A percentile compares a stretch with the other conserved stretches of the same genome.
Evolutionary conservation across 139 green algal genomes (phyloP).

Genomic region (Chlamydomonas sphaeroides): DNA sequence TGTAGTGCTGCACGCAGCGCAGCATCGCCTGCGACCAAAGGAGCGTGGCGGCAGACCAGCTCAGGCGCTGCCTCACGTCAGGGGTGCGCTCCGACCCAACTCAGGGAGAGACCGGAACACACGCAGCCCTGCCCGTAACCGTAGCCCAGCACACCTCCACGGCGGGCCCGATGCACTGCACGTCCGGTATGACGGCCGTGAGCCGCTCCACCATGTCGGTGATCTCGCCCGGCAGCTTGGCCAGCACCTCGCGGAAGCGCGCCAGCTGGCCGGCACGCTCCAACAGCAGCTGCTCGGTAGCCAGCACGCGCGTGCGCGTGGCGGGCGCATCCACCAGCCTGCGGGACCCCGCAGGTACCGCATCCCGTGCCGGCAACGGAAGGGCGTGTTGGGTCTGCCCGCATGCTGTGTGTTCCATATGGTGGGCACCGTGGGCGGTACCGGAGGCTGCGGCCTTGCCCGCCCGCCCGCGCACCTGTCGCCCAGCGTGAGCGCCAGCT

Average conservation of each 20-base stretch:
- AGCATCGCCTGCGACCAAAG: constrained; percentile 38
- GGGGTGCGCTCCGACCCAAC: too few species aligned
- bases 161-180: constrained; percentile 25
- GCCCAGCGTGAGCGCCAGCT: constrained; percentile 37
- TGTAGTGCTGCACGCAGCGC: constrained; percentile 27
- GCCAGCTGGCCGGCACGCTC: constrained; percentile 11
- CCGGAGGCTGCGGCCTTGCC: too few species aligned
- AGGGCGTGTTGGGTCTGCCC: too few species aligned
- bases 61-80: too few species aligned
- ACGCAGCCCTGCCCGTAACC: background rate
- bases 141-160: constrained; percentile 30
- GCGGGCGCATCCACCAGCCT: constrained; percentile 32
- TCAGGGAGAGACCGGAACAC: background rate
- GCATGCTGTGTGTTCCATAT: too few species aligned
- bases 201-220: constrained; percentile 34
- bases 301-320: constrained; percentile 29
- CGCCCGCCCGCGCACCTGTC: constrained; percentile 40
- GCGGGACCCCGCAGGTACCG: too few species aligned
- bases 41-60: too few species aligned
- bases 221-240: constrained; percentile 7
- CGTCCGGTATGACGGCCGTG: constrained; percentile 26
- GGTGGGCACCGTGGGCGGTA: too few species aligned
- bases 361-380: too few species aligned
- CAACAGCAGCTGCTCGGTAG: constrained; percentile 25
- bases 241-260: constrained; percentile 23